Evolutionary conservation across 495 filamentous ascomycete species (phyloP), one percentile per base, ranked within the genome.

Genomic region (Trichoderma reesei): DNA sequence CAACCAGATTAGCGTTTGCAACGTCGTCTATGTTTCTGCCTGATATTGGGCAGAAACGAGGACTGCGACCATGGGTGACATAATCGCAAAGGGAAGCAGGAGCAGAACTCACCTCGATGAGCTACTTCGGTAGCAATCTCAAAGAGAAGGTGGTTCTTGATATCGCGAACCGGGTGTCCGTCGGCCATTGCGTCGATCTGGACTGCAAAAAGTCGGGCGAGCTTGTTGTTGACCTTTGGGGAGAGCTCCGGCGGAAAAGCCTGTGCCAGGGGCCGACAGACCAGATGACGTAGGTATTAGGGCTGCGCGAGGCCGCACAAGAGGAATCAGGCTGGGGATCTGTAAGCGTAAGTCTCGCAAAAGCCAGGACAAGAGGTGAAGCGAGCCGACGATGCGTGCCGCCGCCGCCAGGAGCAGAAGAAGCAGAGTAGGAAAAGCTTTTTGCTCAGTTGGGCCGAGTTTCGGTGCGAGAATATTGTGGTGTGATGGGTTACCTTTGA

Each of bases 41-140:
- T 39, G 34, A 20, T 16, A 20, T 42, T 39, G 59, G 36, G 59
- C 59, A 61, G 51, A 8, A 44, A 61, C 41, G 39, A n/a, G 54
- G 38, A 31, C 38, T 16, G 31, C 8, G 38, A 59, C 39, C 8
- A 6, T 60, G 14, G 41, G n/a, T 39, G 37, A 39, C 51, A 48
- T 63, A 37, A 60, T 34, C 16, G 46, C 26, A 42, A 37, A 31
- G 48, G 38, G 60, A n/a, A n/a, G n/a, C 34, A 5, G 9, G 60
- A 16, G 38, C 39, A 34, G 56, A 61, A 72, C 79, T 63, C 82
- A 91, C 90, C 90, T 78, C 95, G 85, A 79, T 98, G 96, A 62
- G 94, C 94, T 65, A 97, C 94, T 72, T 98, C 94, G 16, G 94
- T 98, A 38, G 94, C 92, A 65, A 97, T 78, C 78, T 98, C 94